Evolutionary conservation across 148 eudicot genomes (phyloP).

Genomic region (Fallopia convolvulus): DNA sequence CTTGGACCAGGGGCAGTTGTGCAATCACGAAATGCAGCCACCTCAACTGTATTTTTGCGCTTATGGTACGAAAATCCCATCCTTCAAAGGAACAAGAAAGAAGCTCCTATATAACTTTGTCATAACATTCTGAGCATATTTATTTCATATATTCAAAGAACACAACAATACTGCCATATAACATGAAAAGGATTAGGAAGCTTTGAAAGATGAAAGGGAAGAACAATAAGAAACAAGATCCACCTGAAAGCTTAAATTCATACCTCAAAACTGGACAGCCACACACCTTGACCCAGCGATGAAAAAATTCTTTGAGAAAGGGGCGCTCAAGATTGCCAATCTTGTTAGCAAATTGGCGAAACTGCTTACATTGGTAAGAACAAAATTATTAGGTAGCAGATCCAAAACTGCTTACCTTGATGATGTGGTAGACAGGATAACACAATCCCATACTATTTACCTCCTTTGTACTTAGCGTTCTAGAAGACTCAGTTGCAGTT

Average conservation of each 20-base stretch:
- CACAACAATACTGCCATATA: not conserved
- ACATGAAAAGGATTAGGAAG: not conserved
- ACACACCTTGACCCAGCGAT: conserved; percentile 94
- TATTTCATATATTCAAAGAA: not conserved
- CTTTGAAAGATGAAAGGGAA: not conserved
- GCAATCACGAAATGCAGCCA: conserved; percentile 81
- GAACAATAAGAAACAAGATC: conserved; percentile 3
- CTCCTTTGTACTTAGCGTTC: conserved; percentile 94
- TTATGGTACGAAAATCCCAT: conserved; percentile 94
- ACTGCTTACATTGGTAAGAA: conserved; percentile 31
- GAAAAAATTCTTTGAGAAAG: conserved; percentile 89
- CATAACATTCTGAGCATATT: not conserved
- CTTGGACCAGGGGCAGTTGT: conserved; percentile 50
- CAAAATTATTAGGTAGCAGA: not conserved
- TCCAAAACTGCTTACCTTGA: not conserved
- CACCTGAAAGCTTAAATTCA: conserved; percentile 9
- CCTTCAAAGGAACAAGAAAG: conserved; percentile 32
- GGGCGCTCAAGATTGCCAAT: conserved; percentile 97
- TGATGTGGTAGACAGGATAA: not conserved
- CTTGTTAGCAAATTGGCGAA: conserved; percentile 90
- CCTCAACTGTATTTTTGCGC: conserved; percentile 78
- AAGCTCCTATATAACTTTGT: not conserved
- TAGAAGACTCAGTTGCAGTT: conserved; percentile 47
- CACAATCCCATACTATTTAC: conserved; percentile 23
- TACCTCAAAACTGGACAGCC: conserved; percentile 94